Conservation (phyloP, 2,329 filamentous ascomycete genomes). For the Epichloe uncinata region DNA sequence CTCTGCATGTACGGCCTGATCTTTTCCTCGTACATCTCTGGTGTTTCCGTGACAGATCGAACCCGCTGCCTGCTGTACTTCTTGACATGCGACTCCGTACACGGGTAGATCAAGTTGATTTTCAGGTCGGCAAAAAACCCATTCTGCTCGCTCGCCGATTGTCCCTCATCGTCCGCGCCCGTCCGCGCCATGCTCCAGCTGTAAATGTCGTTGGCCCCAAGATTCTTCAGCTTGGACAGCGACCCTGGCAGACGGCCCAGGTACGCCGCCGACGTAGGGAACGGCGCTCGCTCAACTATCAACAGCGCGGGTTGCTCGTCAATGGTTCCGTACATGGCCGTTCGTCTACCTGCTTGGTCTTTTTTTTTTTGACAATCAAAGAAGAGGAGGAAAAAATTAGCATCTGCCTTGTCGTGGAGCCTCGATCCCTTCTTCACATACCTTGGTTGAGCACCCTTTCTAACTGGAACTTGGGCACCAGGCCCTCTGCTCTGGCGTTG, state of each 20-base stretch:
- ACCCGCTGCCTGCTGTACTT: conserved; percentile 80
- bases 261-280: conserved; percentile 53
- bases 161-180: conserved; percentile 14
- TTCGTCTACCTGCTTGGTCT: conserved; percentile 79
- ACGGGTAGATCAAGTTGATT: conserved; percentile 88
- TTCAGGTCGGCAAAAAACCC: conserved; percentile 67
- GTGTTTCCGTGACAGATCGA: conserved; percentile 76
- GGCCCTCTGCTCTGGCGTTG: conserved; percentile 30
- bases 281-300: conserved; percentile 75
- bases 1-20: conserved; percentile 66
- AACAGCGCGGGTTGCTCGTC: conserved; percentile 60
- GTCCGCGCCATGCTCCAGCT: conserved; percentile 80
- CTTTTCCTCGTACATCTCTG: conserved; percentile 57
- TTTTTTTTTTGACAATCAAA: conserved; percentile 19
- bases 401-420: too few relatives aligned
- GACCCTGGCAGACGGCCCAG: conserved; percentile 51
- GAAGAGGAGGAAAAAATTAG: not conserved
- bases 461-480: conserved; percentile 50
- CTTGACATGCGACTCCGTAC: conserved; percentile 72
- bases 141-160: conserved; percentile 16
- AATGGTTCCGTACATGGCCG: conserved; percentile 66
- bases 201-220: conserved; percentile 94
- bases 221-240: conserved; percentile 60
- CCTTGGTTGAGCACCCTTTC: conserved; percentile 62
- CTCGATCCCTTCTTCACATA: conserved; percentile 15